Base-by-base conservation (phyloP, 1,139 yeast genomes). In the Taphrina confusa region DNA sequence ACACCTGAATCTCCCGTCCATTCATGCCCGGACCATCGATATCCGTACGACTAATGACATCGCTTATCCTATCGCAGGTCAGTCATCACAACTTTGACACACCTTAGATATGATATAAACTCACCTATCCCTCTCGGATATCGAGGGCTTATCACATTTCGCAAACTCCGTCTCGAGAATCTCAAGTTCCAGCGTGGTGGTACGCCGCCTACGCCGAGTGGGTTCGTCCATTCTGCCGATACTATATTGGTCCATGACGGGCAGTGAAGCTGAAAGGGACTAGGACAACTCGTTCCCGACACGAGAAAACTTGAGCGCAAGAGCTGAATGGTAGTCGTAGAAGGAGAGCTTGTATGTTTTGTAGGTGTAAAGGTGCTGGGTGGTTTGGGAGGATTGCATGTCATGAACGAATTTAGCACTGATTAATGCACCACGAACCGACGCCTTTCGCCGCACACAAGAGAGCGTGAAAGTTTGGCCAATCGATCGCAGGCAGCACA, bases 81-180 rank as follows among this genome's bases (percentile, higher is more conserved):
- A 9, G 14, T 8, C n/a, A 28, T 22, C 14, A 33, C 12, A 18
- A 22, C 11, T 14, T 16, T 8, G 37, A 12, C 14, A 9, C n/a
- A 12, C 11, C 16, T 14, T 12, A 11, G 47, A 49, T 6, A 14
- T 14, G 6, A 40, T 1, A 20, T 5, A 72, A 90, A 90, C 72
- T 90, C 97, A n/a, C 92, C 82, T 97, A 91, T 92, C 95, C 65
- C 78, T 81, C 34, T 75, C 73, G 14, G 97, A 95, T 66, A 92
- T 87, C 65, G 86, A 85, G 51, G 97, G 98, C 49, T 95, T 89
- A 50, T 83, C 77, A 60, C 95, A 91, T 57, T 76, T 70, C 62
- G 79, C 79, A 69, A 91, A 92, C 74, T 89, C 96, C 47, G 78
- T 75, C 73, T 90, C 92, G 62, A 92, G 79, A 58, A 92, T 83